Conservation (phyloP, 768 basidiomycete genomes). For the Cubamyces sp. region DNA sequence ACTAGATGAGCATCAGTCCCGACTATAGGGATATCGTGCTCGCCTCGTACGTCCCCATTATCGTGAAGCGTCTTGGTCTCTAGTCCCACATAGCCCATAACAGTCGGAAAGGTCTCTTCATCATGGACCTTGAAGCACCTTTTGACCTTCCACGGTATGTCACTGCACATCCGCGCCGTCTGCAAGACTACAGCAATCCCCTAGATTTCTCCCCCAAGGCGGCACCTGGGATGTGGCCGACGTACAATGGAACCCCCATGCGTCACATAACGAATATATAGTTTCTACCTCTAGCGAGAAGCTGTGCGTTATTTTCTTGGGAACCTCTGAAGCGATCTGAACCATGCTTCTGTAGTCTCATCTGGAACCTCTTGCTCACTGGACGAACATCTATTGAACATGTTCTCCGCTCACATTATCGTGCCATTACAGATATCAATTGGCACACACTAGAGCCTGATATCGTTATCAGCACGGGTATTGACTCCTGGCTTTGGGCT, state of each 20-base stretch:
- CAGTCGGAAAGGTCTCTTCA: constrained; percentile 88
- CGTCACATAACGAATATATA: constrained; percentile 74
- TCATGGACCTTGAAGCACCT: constrained; percentile 91
- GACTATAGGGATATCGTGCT: constrained; percentile 87
- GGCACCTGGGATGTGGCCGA: constrained; percentile 96
- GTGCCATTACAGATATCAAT: constrained; percentile 97
- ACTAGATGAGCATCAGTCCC: constrained; percentile 92
- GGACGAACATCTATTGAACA: constrained; percentile 83
- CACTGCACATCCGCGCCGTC: no score
- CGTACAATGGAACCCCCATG: constrained; percentile 92
- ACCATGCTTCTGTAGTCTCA: constrained; percentile 51
- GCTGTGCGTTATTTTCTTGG: constrained; percentile 51
- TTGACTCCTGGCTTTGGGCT: constrained; percentile 93
- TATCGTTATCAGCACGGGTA: constrained; percentile 84
- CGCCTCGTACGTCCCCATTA: constrained; percentile 64
- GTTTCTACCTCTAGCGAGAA: constrained; percentile 90
- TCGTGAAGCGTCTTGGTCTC: not conserved
- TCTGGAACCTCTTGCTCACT: constrained; percentile 87
- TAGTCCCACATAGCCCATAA: not conserved
- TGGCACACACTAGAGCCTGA: constrained; percentile 91
- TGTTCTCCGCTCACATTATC: constrained; percentile 86
- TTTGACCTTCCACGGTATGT: constrained; percentile 73
- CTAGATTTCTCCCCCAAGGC: constrained; percentile 85
- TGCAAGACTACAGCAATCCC: not conserved
- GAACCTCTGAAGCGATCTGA: not conserved